Base-by-base conservation (phyloP, 1,139 yeast genomes). In the Candida buenavistaensis region DNA sequence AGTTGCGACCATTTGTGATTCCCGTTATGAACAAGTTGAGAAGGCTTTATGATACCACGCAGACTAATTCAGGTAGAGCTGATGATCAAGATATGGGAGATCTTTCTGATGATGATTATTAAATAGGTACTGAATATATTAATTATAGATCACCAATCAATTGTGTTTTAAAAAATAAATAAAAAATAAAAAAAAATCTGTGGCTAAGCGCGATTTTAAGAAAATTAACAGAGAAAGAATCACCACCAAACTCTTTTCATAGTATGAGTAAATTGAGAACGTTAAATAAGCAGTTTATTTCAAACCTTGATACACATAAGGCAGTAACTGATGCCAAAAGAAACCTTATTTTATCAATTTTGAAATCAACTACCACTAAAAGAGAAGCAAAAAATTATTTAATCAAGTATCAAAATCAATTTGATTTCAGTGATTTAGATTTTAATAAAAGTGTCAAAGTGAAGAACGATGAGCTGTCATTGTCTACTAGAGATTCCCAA, bases 21-120 rank as follows among this genome's bases (percentile, higher is more conserved):
- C 66, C 70, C 8, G 85, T 87, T 3, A 92, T 92, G 97, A 81
- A 82, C 44, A 82, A 82, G 48, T 61, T 92, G 45, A 66, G 82
- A 31, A 64, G 67, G 28, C 50, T 83, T 13, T 77, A 78, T 38
- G 72, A 66, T 11, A 60, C 75, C 1, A 60, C 59, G 8, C 53
- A 49, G n/a, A 59, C 42, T 5, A 45, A 39, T 6, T 45, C 48
- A 11, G 59, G 49, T 43, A 52, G 55, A 20, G 54, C 47, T 3
- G 52, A 44, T 11, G 58, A 50, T 14, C 61, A 50, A 13, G 56
- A 54, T 4, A 44, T 41, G 26, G 50, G 38, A 9, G 43, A 37
- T n/a, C 38, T 33, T 8, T 48, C 46, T 10, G 50, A 43, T 20
- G 54, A 40, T 14, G 47, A 45, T 3, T 23, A 19, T 3, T 30